Evolutionary conservation across 1,139 yeast genomes (phyloP).

Genomic region (Zygosaccharomyces sapae): DNA sequence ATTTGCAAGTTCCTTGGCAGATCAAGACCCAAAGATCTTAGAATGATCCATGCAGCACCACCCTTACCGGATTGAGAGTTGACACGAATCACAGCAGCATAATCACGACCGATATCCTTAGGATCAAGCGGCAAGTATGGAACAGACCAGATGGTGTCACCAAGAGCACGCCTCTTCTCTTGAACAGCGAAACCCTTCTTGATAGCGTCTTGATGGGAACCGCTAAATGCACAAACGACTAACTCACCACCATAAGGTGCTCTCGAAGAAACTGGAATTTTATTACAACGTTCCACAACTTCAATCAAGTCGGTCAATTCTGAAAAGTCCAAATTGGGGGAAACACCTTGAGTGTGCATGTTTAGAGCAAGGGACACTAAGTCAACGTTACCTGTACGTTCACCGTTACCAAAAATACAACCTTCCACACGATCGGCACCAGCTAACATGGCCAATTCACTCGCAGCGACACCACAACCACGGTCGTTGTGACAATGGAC

Average conservation of each 20-base stretch:
- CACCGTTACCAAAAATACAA: conserved; percentile 95
- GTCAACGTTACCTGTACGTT: conserved; percentile 97
- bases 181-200: conserved; percentile 84
- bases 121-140: conserved; percentile 98
- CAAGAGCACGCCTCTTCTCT: conserved; percentile 45
- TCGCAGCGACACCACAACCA: conserved; percentile 97
- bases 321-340: conserved; percentile 83
- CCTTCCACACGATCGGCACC: conserved; percentile 99
- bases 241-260: conserved; percentile 97
- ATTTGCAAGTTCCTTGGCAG: conserved; percentile 90
- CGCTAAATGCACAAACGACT: conserved; percentile 94
- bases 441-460: conserved; percentile 88
- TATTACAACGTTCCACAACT: conserved; percentile 88
- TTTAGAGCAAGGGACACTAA: conserved; percentile 88
- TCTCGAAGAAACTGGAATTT: conserved; percentile 87
- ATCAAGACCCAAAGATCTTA: conserved; percentile 82
- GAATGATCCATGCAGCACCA: conserved; percentile 96
- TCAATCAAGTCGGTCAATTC: conserved; percentile 78
- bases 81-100: conserved; percentile 96
- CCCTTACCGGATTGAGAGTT: conserved; percentile 98
- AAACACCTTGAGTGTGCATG: conserved; percentile 88
- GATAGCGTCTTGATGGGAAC: conserved; percentile 97
- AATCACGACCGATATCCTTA: conserved; percentile 89
- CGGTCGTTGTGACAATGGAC: conserved; percentile 95
- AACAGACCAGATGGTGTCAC: conserved; percentile 61